Base-by-base conservation (phyloP, 192 early-diverging fungal species). In the Allomyces javanicus region DNA sequence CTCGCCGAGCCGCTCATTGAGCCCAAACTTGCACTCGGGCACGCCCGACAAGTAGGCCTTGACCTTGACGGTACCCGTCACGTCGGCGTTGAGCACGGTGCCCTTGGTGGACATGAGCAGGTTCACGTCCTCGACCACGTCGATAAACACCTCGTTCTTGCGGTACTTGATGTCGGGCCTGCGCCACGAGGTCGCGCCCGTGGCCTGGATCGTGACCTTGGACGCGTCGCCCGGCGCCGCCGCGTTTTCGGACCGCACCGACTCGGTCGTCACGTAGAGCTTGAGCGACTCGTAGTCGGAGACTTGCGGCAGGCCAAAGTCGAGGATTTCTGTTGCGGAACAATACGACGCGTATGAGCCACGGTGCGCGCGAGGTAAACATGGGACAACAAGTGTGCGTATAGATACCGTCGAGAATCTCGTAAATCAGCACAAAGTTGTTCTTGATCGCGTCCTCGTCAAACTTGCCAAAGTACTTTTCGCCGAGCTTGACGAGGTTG, bases 71-170 rank as follows among this genome's bases (percentile, higher is more conserved):
- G 89, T 86, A 9, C 92, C 92, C 44, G 88, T 82, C 23, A 94
- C 92, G 69, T 96, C 93, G 0, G 89, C 82, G 17, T 92, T 75
- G 58, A 99, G 79, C 5, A 90, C 85, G 68, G 89, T 96, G 65
- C 89, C 86, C 74, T 88, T 88, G n/a, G 81, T 81, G 64, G 86
- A 89, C 73, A 97, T 79, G 63, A 98, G 76, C 58, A 97, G 68
- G 69, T 98, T 98, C 55, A 98, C 92, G 44, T 86, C 88, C 74
- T 98, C 96, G 63, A 98, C 91, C n/a, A 98, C 94, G 79, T 98
- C 96, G 23, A 98, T 81, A 73, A 99, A 99, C 1, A 90, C 93
- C 72, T 98, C 96, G 73, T 98, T 98, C 76, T 97, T 97, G 67
- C 92, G 82, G 76, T 98, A 95, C 71, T 83, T 87, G 68, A 98